These are phyloP conservation scores for Yarrowia phangngaensis DNA, from an alignment of 805 yeast genomes.

Conservation along the genomic window DNA sequence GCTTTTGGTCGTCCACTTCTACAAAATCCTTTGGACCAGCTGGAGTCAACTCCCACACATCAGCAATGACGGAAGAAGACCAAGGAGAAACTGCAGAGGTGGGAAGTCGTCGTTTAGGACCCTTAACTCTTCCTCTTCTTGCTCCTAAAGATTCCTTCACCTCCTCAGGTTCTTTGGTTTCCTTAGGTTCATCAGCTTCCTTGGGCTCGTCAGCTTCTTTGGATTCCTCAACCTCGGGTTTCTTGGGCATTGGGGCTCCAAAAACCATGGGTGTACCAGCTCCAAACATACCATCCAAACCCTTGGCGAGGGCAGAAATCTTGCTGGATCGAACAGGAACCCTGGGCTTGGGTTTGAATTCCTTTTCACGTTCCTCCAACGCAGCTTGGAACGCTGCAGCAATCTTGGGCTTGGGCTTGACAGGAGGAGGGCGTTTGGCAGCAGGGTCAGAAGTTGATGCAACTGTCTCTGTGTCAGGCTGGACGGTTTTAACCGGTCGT, in stretches of 20 bases:
- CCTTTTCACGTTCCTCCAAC: constrained; percentile 14
- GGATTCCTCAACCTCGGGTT: constrained; percentile 2
- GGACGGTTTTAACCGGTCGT: neutral
- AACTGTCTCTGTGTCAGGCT: neutral
- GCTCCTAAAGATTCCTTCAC: neutral
- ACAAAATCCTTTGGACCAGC: neutral
- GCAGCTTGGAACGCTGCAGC: constrained; percentile 25
- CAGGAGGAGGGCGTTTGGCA: constrained; percentile 12
- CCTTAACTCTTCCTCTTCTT: constrained; percentile 24
- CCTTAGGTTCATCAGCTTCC: constrained; percentile 6
- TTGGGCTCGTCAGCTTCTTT: constrained; percentile 4
- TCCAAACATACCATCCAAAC: constrained; percentile 24
- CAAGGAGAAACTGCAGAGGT: constrained; percentile 18
- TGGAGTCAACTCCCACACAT: constrained; percentile 15
- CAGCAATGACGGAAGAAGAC: constrained; percentile 1
- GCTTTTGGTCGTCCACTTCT: neutral
- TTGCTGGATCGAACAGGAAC: constrained; percentile 24
- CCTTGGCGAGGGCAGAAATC: constrained; percentile 24
- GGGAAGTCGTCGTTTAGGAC: constrained; percentile 18
- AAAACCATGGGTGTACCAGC: constrained; percentile 16
- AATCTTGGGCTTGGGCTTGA: constrained; percentile 22
- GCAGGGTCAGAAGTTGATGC: neutral
- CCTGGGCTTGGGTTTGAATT: constrained; percentile 20
- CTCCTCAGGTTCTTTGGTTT: neutral
- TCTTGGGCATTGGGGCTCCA: constrained; percentile 26